A percentile compares a stretch with the other conserved stretches of the same genome.
Evolutionary conservation across 495 filamentous ascomycete genomes (phyloP).

Genomic region (Halenospora varia): DNA sequence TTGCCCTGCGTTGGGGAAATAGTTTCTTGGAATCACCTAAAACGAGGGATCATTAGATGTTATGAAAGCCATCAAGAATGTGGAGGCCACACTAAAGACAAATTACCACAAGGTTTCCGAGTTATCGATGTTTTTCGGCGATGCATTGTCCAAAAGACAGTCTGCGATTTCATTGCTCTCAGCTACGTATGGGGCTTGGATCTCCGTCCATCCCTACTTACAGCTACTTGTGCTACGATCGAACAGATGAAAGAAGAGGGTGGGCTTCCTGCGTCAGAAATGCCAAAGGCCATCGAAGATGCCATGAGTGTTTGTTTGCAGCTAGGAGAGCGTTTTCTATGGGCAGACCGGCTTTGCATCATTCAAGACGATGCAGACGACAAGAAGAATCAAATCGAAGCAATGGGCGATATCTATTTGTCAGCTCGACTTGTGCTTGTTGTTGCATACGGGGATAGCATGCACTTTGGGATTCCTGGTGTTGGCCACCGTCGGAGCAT

Average conservation of each 20-base stretch:
- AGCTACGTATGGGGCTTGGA: slow-evolving; percentile 1
- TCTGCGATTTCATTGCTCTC: neutral
- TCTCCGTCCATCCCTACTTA: neutral
- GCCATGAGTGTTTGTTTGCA: neutral
- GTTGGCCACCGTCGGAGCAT: neutral
- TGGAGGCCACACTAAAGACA: neutral
- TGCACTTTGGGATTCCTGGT: neutral
- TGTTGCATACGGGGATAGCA: neutral
- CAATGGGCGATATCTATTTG: slow-evolving; percentile 6
- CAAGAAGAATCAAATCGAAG: neutral
- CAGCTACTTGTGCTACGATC: neutral
- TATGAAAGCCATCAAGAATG: neutral
- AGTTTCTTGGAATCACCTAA: neutral
- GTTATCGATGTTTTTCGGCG: neutral
- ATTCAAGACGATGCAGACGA: slow-evolving; percentile 15
- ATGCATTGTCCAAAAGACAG: neutral
- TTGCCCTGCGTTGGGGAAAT: neutral
- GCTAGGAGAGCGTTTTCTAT: neutral
- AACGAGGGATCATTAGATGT: neutral
- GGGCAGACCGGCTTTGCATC: slow-evolving; percentile 30
- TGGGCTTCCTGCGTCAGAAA: neutral
- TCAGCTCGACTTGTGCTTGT: neutral
- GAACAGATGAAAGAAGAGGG: neutral
- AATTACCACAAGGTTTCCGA: neutral
- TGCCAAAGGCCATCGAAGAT: neutral